These are phyloP conservation scores for Phytophthora fragariae DNA, from an alignment of 352 stramenopile genomes.

Conservation along the genomic window DNA sequence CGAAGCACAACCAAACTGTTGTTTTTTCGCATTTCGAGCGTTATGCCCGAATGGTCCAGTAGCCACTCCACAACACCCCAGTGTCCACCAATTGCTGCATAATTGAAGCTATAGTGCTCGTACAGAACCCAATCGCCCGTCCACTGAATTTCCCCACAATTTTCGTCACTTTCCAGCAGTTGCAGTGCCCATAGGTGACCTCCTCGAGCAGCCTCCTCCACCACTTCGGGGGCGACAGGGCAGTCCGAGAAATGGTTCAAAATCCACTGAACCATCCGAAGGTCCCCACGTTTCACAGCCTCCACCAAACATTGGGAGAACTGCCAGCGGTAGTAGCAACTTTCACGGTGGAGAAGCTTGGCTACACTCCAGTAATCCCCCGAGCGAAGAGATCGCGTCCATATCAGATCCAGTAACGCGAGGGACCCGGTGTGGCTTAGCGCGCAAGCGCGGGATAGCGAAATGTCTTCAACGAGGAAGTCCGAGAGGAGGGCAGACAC, in stretches of 20 bases:
- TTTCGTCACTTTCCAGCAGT: no score
- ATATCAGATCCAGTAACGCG: slow-evolving; percentile 9
- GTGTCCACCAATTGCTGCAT: not conserved
- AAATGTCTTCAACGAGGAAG: slow-evolving; percentile 5
- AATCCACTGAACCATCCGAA: not conserved
- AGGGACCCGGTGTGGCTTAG: not conserved
- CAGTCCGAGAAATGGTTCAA: not conserved
- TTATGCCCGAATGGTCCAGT: not conserved
- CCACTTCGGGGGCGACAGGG: not conserved
- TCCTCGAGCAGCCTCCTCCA: no score
- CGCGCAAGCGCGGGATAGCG: not conserved
- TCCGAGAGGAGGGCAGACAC: not conserved
- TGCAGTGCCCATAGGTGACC: no score
- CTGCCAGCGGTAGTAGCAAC: not conserved
- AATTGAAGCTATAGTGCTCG: no score
- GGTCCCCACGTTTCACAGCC: no score
- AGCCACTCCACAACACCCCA: not conserved
- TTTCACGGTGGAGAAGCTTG: slow-evolving; percentile 1
- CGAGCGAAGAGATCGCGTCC: not conserved
- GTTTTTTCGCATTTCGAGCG: not conserved
- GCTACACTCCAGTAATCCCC: not conserved
- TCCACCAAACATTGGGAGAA: not conserved
- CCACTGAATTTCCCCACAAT: no score
- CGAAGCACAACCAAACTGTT: not conserved
- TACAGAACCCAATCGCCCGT: no score